Evolutionary conservation across 2,329 filamentous ascomycete genomes (phyloP).

Genomic region (Capronia epimyces): DNA sequence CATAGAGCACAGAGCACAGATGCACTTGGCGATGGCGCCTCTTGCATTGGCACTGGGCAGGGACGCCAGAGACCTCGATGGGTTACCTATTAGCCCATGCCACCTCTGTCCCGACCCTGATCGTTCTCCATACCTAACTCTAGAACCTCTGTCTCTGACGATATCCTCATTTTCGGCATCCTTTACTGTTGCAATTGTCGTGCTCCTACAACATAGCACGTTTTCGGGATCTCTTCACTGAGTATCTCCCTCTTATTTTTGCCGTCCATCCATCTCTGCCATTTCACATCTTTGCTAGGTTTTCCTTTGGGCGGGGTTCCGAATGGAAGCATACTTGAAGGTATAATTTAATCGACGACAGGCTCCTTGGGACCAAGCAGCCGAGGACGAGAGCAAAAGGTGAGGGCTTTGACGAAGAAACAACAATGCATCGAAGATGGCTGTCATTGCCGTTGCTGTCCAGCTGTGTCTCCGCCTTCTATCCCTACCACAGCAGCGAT

Average conservation of each 20-base stretch:
- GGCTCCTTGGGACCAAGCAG: slow-evolving; percentile 13
- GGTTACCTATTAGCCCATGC: not conserved
- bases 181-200: not conserved
- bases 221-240: slow-evolving; percentile 28
- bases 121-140: not conserved
- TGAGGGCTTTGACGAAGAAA: not conserved
- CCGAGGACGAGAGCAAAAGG: not conserved
- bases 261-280: slow-evolving; percentile 3
- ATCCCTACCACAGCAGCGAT: slow-evolving; percentile 36
- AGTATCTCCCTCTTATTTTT: slow-evolving; percentile 18
- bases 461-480: slow-evolving; percentile 37
- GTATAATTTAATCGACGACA: slow-evolving; percentile 14
- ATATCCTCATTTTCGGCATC: slow-evolving; percentile 4
- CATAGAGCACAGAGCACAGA: not conserved
- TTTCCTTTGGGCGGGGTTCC: slow-evolving; percentile 18
- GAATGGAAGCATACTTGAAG: slow-evolving; percentile 4
- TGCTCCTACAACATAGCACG: not conserved
- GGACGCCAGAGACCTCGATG: not conserved
- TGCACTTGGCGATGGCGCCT: slow-evolving; percentile 16
- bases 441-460: slow-evolving; percentile 24
- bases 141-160: slow-evolving; percentile 4
- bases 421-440: slow-evolving; percentile 27
- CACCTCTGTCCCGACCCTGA: not conserved
- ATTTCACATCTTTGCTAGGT: slow-evolving; percentile 2
- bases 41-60: slow-evolving; percentile 1